Conservation (phyloP, 1,284 basidiomycete genomes). For the Tilletia caries region DNA sequence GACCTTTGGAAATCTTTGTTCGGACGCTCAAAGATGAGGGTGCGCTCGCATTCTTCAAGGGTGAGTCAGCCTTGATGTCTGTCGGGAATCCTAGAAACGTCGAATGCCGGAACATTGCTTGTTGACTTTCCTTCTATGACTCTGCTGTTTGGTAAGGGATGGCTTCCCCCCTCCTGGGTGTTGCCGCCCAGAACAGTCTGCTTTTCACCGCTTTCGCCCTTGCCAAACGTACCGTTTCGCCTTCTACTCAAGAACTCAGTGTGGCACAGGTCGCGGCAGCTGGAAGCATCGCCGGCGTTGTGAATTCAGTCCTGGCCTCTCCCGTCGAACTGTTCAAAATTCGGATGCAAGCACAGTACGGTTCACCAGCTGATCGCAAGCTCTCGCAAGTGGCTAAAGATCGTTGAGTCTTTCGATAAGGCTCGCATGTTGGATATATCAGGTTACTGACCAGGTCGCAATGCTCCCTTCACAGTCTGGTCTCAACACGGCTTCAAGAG, state of each 20-base stretch:
- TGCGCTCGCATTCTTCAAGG: slow-evolving; percentile 35
- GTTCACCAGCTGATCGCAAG: slow-evolving; percentile 61
- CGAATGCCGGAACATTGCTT: neutral
- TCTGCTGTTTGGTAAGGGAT: no score
- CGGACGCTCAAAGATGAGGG: slow-evolving; percentile 30
- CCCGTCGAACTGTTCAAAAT: slow-evolving; percentile 73
- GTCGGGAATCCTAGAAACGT: neutral
- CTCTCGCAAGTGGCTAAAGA: slow-evolving; percentile 68
- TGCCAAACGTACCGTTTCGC: slow-evolving; percentile 77
- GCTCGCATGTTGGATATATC: no score
- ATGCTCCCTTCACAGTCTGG: slow-evolving; percentile 62
- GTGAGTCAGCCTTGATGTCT: slow-evolving; percentile 3
- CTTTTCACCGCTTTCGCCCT: slow-evolving; percentile 84
- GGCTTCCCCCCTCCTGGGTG: slow-evolving; percentile 85
- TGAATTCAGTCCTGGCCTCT: slow-evolving; percentile 70
- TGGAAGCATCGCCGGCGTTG: slow-evolving; percentile 84
- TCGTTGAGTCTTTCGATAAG: neutral
- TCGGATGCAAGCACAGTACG: slow-evolving; percentile 94
- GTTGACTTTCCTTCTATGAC: neutral
- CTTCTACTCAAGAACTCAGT: slow-evolving; percentile 71
- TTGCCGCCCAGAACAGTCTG: slow-evolving; percentile 91
- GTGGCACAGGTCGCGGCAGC: slow-evolving; percentile 76
- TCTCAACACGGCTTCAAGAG: slow-evolving; percentile 72
- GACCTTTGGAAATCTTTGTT: slow-evolving; percentile 33
- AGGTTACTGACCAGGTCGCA: neutral